These are phyloP conservation scores for Extremus antarcticus DNA, from an alignment of 495 filamentous ascomycete species.

Conservation along the genomic window DNA sequence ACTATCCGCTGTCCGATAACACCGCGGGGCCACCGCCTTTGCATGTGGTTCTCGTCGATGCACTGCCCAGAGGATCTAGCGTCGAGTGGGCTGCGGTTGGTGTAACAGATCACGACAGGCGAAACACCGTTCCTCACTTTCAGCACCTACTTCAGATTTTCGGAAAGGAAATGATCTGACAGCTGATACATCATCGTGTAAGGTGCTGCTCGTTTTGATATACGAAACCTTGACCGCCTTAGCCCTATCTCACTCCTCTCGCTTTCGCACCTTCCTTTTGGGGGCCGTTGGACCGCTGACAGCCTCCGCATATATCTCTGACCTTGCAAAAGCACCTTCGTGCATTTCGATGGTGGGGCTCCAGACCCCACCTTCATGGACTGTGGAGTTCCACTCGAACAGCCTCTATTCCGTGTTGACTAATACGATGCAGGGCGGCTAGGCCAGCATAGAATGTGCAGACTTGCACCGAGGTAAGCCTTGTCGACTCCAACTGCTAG, in stretches of 20 bases:
- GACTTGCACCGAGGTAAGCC: not conserved
- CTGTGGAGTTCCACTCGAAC: not conserved
- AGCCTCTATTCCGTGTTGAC: not conserved
- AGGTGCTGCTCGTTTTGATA: too few species aligned
- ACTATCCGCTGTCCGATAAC: not conserved
- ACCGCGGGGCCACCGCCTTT: conserved; percentile 44
- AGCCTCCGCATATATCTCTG: too few species aligned
- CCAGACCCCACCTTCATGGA: not conserved
- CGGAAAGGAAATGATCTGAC: not conserved
- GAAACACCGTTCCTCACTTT: not conserved
- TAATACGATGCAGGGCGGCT: too few species aligned
- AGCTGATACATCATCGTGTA: too few species aligned
- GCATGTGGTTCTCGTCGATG: conserved; percentile 60
- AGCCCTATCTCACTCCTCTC: too few species aligned
- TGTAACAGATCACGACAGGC: not conserved
- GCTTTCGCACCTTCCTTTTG: too few species aligned
- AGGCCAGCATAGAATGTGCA: too few species aligned
- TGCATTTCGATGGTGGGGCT: not conserved
- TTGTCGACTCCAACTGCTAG: not conserved
- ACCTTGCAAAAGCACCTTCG: too few species aligned
- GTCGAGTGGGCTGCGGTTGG: conserved; percentile 53
- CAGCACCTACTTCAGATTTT: not conserved
- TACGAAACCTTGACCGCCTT: too few species aligned
- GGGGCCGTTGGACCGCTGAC: too few species aligned
- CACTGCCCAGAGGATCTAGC: conserved; percentile 53